Percentiles rank a stretch among this genome's conserved stretches.
Conservation (phyloP, 2,329 filamentous ascomycete species). For the Aureobasidium leucospermi region DNA sequence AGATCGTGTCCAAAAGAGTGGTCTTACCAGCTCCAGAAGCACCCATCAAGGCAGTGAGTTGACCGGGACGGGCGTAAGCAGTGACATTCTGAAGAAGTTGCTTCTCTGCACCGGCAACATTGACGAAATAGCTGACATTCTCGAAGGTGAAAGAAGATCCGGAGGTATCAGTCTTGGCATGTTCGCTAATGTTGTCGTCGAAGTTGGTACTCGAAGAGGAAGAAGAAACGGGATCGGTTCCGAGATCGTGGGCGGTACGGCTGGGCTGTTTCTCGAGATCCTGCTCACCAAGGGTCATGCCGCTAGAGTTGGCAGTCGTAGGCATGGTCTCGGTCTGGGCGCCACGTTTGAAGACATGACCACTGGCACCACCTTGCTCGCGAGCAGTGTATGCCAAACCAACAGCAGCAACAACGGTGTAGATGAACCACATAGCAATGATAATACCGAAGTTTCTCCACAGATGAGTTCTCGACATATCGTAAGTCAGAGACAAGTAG, state of each 20-base stretch:
- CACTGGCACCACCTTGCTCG: conserved; percentile 8
- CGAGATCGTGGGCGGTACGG: neutral
- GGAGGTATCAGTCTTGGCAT: neutral
- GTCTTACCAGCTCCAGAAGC: conserved; percentile 84
- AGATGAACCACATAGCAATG: conserved; percentile 39
- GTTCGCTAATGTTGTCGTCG: neutral
- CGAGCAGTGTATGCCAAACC: conserved; percentile 11
- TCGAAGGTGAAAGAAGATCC: conserved; percentile 36
- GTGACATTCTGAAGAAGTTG: conserved; percentile 47
- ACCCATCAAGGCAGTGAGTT: conserved; percentile 60
- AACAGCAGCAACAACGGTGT: conserved; percentile 17
- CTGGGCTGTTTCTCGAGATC: conserved; percentile 13
- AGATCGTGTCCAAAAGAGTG: conserved; percentile 59
- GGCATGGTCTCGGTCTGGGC: neutral
- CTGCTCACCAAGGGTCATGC: neutral
- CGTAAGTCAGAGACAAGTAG: conserved; percentile 49
- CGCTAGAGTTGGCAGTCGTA: neutral
- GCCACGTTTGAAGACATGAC: conserved; percentile 14
- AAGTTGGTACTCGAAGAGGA: conserved; percentile 1
- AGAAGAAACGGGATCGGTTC: neutral
- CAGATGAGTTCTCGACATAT: conserved; percentile 50
- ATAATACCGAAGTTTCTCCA: conserved; percentile 55
- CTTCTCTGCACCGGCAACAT: conserved; percentile 43
- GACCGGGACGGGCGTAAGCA: conserved; percentile 50
- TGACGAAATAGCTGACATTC: conserved; percentile 49